Percentiles rank a stretch among this genome's conserved stretches.
Conservation (phyloP, 2,329 filamentous ascomycete genomes). For the Diplocarpon rosae region DNA sequence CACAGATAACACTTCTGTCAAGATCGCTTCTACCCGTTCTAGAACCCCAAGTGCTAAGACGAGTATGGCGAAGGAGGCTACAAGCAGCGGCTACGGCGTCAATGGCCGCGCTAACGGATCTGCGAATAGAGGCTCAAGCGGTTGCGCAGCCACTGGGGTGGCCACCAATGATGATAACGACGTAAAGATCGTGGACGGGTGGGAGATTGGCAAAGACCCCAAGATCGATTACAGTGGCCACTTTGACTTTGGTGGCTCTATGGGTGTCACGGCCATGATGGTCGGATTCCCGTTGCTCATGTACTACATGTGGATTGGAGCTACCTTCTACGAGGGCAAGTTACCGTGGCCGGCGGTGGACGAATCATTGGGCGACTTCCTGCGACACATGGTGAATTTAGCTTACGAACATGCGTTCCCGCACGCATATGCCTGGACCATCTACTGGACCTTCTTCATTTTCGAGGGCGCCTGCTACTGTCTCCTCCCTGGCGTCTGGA, state of each 20-base stretch:
- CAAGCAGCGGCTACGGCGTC: slow-evolving; percentile 12
- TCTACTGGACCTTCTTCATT: slow-evolving; percentile 91
- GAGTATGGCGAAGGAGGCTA: slow-evolving; percentile 18
- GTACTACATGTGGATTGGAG: slow-evolving; percentile 99
- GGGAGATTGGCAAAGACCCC: slow-evolving; percentile 47
- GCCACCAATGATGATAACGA: slow-evolving; percentile 4
- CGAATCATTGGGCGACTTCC: slow-evolving; percentile 61
- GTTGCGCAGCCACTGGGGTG: slow-evolving; percentile 6
- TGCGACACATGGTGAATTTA: slow-evolving; percentile 56
- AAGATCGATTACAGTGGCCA: slow-evolving; percentile 52
- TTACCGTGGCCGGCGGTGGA: slow-evolving; percentile 57
- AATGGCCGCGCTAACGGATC: slow-evolving; percentile 9
- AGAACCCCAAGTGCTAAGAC: slow-evolving; percentile 14
- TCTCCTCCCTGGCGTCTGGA: slow-evolving; percentile 74
- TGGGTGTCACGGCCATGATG: slow-evolving; percentile 79
- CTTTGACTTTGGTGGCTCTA: slow-evolving; percentile 78
- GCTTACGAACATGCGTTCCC: slow-evolving; percentile 81
- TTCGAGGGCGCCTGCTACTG: slow-evolving; percentile 78
- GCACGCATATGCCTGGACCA: slow-evolving; percentile 69
- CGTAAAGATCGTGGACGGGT: slow-evolving; percentile 38
- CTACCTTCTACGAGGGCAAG: slow-evolving; percentile 81
- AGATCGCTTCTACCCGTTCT: slow-evolving; percentile 11
- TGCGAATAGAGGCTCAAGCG: slow-evolving; percentile 7
- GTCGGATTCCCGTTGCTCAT: slow-evolving; percentile 85
- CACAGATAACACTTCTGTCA: slow-evolving; percentile 20